Evolutionary conservation across 768 basidiomycete genomes (phyloP).

Genomic region (Amylocystis lapponica): DNA sequence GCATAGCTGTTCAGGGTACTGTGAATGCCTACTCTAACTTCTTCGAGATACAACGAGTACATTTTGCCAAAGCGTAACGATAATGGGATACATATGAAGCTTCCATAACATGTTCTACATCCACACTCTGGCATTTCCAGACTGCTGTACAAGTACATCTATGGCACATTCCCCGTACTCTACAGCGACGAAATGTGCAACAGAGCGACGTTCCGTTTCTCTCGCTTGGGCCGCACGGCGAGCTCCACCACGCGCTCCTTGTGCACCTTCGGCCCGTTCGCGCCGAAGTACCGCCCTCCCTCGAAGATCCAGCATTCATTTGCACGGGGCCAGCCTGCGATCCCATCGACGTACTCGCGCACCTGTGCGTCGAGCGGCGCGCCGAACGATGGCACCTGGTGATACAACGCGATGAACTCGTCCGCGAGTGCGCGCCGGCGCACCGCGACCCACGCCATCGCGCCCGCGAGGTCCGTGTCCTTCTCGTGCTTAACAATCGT

Average conservation of each 20-base stretch:
- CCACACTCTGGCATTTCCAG: too few relatives aligned
- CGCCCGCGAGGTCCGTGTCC: conserved; percentile 8
- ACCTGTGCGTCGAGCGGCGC: conserved; percentile 19
- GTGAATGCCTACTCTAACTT: too few relatives aligned
- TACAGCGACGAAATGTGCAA: too few relatives aligned
- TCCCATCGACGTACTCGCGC: conserved; percentile 19
- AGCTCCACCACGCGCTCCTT: conserved; percentile 10
- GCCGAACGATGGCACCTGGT: conserved; percentile 24
- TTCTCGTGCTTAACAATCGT: conserved; percentile 19
- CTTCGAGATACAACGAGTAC: too few relatives aligned
- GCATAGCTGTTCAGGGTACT: too few relatives aligned
- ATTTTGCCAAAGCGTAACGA: too few relatives aligned
- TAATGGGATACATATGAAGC: too few relatives aligned
- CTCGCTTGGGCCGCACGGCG: too few relatives aligned
- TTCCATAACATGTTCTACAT: too few relatives aligned
- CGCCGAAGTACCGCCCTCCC: conserved; percentile 24
- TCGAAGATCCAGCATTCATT: conserved; percentile 25
- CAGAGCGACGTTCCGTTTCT: too few relatives aligned
- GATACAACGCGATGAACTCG: conserved; percentile 16
- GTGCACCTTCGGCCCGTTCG: conserved; percentile 17
- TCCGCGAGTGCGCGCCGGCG: neutral
- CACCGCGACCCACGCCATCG: conserved; percentile 11
- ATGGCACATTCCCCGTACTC: too few relatives aligned
- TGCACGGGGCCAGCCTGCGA: conserved; percentile 21
- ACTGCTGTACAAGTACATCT: too few relatives aligned